Conservation (phyloP, 805 yeast species). For the Ogataea paraovalis region DNA sequence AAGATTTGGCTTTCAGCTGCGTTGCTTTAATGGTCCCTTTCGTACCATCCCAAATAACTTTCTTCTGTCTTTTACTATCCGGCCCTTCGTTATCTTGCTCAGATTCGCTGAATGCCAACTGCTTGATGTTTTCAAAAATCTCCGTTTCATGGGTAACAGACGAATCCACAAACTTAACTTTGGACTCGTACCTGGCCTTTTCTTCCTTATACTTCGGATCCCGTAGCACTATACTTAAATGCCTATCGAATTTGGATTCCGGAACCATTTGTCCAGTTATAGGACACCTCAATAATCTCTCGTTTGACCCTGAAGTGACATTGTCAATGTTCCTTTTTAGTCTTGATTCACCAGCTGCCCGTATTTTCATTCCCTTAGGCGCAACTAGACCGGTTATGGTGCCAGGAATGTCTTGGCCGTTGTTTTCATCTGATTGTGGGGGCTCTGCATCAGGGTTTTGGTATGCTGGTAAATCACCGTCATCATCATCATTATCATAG, state of each 20-base stretch:
- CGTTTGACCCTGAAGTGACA: conserved; percentile 2
- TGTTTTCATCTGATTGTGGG: conserved; percentile 4
- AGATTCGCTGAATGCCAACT: conserved; percentile 18
- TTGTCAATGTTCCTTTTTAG: conserved; percentile 27
- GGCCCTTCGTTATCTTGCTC: neutral
- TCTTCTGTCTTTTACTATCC: conserved; percentile 24
- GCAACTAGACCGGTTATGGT: conserved; percentile 1
- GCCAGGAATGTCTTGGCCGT: conserved; percentile 1
- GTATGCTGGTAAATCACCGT: conserved; percentile 5
- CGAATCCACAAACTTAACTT: conserved; percentile 45
- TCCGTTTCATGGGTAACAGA: conserved; percentile 29
- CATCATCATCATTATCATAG: conserved; percentile 4
- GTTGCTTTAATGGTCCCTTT: conserved; percentile 23
- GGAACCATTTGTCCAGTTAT: conserved; percentile 68
- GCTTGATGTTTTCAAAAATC: conserved; percentile 58
- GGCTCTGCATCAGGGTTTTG: conserved; percentile 11
- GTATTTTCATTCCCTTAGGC: conserved; percentile 57
- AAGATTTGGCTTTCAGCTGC: conserved; percentile 15
- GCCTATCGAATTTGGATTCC: conserved; percentile 66
- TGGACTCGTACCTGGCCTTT: conserved; percentile 54
- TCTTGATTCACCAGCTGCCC: conserved; percentile 70
- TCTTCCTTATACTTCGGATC: conserved; percentile 79
- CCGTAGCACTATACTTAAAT: conserved; percentile 61
- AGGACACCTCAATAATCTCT: conserved; percentile 63
- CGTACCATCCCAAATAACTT: conserved; percentile 33